phyloP scores from a whole-genome alignment of 2,329 filamentous ascomycete species.

The Mycosphaerella sp. region DNA sequence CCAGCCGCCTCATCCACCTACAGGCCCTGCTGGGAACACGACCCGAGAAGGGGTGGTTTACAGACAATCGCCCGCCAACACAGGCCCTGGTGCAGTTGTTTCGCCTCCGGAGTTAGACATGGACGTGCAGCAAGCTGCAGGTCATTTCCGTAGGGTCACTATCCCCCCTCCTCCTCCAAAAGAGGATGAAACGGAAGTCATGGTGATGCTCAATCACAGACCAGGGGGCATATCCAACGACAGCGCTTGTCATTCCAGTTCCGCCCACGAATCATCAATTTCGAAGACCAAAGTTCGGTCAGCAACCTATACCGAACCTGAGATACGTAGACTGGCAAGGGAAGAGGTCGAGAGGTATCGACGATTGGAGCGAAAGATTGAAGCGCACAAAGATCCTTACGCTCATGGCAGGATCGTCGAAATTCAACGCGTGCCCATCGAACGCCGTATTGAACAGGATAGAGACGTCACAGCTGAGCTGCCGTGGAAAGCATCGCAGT shows the following conservation, averaged over 20 bases:
- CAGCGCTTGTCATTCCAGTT: not conserved
- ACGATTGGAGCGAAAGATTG: constrained; percentile 31
- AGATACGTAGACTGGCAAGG: constrained; percentile 30
- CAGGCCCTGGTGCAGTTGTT: not conserved
- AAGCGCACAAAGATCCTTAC: constrained; percentile 28
- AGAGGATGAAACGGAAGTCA: not conserved
- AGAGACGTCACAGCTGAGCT: constrained; percentile 14
- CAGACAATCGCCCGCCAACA: not conserved
- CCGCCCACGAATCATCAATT: not conserved
- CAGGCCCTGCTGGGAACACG: not conserved
- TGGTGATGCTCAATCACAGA: not conserved
- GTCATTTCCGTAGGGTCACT: not conserved
- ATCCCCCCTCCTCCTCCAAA: constrained; percentile 14
- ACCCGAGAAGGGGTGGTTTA: not conserved
- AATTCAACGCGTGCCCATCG: constrained; percentile 18
- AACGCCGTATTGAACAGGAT: constrained; percentile 23
- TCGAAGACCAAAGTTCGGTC: not conserved
- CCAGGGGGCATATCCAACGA: not conserved
- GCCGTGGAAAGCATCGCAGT: constrained; percentile 14
- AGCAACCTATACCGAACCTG: constrained; percentile 9
- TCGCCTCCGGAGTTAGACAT: not conserved
- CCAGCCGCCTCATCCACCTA: not conserved
- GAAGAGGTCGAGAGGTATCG: constrained; percentile 33
- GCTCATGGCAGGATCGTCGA: constrained; percentile 29
- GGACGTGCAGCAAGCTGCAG: not conserved